Evolutionary conservation across 2,329 filamentous ascomycete genomes (phyloP).

Genomic region (Talaromyces sp.): DNA sequence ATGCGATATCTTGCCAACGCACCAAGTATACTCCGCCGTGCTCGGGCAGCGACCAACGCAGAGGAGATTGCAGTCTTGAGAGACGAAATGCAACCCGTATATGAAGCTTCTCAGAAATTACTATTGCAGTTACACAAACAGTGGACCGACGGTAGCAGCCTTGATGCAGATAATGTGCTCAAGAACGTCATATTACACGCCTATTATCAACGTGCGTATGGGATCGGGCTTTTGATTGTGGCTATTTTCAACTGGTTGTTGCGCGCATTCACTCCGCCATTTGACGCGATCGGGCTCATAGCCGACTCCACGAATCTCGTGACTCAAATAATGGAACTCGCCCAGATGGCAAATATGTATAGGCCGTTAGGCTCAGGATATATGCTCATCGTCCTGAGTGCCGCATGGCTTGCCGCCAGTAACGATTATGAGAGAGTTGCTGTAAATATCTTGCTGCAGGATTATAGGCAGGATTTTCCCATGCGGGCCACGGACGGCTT

Average conservation of each 20-base stretch:
- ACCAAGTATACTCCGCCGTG: constrained; percentile 31
- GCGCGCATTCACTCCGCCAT: constrained; percentile 26
- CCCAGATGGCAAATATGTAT: constrained; percentile 26
- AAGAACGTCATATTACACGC: constrained; percentile 23
- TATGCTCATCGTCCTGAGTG: constrained; percentile 27
- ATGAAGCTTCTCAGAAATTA: not conserved
- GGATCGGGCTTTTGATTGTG: constrained; percentile 29
- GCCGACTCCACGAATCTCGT: constrained; percentile 25
- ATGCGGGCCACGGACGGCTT: constrained; percentile 16
- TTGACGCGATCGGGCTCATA: constrained; percentile 20
- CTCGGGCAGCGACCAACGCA: constrained; percentile 18
- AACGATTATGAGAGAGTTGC: constrained; percentile 21
- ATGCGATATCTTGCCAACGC: constrained; percentile 30
- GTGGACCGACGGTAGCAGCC: constrained; percentile 15
- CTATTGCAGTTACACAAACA: constrained; percentile 24
- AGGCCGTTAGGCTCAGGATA: constrained; percentile 34
- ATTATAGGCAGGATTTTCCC: constrained; percentile 29
- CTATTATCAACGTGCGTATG: constrained; percentile 34
- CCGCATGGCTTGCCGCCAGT: constrained; percentile 25
- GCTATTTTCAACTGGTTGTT: constrained; percentile 35
- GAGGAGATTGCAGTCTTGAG: not conserved
- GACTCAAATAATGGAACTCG: constrained; percentile 29
- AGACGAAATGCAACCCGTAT: constrained; percentile 2
- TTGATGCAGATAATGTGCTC: constrained; percentile 8
- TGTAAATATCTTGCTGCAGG: constrained; percentile 22